Conservation (phyloP, 2,329 filamentous ascomycete genomes). For the Sclerotiophoma versabilis region DNA sequence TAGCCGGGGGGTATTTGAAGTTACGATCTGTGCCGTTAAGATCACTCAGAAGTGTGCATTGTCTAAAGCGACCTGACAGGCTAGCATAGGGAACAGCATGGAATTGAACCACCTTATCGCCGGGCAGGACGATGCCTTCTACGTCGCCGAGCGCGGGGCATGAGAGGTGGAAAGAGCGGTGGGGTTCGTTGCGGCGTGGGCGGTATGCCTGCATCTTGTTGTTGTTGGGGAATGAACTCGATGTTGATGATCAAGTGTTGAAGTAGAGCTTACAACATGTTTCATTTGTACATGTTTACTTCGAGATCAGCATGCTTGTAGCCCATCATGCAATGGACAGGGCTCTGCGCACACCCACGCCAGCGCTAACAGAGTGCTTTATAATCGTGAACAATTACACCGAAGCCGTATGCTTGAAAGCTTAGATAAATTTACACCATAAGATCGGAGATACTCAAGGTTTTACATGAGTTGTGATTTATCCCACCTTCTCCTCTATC, state of each 20-base stretch:
- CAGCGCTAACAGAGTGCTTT: too few relatives aligned
- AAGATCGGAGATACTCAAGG: too few relatives aligned
- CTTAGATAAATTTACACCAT: too few relatives aligned
- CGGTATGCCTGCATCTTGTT: background rate
- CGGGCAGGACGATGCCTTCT: slow-evolving; percentile 25
- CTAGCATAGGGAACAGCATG: slow-evolving; percentile 32
- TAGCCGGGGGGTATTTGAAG: slow-evolving; percentile 32
- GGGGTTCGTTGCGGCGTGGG: background rate
- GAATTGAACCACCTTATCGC: slow-evolving; percentile 36
- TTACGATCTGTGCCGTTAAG: slow-evolving; percentile 6
- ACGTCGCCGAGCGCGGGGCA: slow-evolving; percentile 28
- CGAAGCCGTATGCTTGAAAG: too few relatives aligned
- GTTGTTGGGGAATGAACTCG: too few relatives aligned
- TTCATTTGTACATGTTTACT: background rate
- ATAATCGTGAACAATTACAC: too few relatives aligned
- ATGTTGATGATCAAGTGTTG: too few relatives aligned
- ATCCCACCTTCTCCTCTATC: too few relatives aligned
- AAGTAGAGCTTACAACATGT: background rate
- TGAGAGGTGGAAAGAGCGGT: slow-evolving; percentile 18
- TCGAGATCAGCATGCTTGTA: too few relatives aligned
- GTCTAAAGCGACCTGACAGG: slow-evolving; percentile 32
- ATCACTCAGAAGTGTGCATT: slow-evolving; percentile 18
- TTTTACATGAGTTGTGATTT: too few relatives aligned
- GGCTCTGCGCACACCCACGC: too few relatives aligned
- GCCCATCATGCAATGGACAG: too few relatives aligned